Percentiles rank a stretch among this genome's conserved stretches.
phyloP scores from a whole-genome alignment of 306 rosid species.

The Geum urbanum region DNA sequence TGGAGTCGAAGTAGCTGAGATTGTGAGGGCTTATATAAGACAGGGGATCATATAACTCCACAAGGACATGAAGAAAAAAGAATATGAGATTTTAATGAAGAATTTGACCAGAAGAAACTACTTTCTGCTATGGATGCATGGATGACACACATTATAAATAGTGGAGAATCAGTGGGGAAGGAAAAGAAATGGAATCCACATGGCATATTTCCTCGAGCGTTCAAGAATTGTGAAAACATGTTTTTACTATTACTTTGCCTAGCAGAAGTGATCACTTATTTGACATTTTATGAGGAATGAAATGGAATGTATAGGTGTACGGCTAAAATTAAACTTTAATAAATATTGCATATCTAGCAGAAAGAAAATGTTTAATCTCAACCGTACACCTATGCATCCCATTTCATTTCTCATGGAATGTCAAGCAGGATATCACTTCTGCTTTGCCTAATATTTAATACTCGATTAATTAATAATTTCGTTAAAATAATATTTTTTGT shows the following conservation, averaged over 20 bases:
- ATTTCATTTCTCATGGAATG: too few species aligned
- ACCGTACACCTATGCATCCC: too few species aligned
- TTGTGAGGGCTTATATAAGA: conserved; percentile 11
- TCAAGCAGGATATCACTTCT: too few species aligned
- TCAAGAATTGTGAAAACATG: background rate
- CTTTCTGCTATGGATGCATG: conserved; percentile 6
- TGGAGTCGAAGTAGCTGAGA: conserved; percentile 14
- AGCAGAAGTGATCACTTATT: too few species aligned
- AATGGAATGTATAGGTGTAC: too few species aligned
- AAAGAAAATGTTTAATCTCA: too few species aligned
- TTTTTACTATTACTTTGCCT: background rate
- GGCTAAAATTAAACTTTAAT: too few species aligned
- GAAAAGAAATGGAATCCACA: conserved; percentile 43
- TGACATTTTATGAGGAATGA: too few species aligned
- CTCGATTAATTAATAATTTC: too few species aligned
- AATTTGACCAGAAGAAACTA: background rate
- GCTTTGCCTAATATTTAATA: too few species aligned
- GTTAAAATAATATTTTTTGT: too few species aligned
- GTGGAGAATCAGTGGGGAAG: conserved; percentile 32
- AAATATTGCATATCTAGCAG: too few species aligned
- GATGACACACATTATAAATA: conserved; percentile 6
- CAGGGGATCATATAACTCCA: conserved; percentile 1
- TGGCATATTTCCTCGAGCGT: background rate
- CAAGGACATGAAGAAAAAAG: background rate
- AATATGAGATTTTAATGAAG: conserved; percentile 1